Evolutionary conservation across 768 basidiomycete genomes (phyloP), one percentile per base, ranked within the genome.

Genomic region (Leccinellum albellum): DNA sequence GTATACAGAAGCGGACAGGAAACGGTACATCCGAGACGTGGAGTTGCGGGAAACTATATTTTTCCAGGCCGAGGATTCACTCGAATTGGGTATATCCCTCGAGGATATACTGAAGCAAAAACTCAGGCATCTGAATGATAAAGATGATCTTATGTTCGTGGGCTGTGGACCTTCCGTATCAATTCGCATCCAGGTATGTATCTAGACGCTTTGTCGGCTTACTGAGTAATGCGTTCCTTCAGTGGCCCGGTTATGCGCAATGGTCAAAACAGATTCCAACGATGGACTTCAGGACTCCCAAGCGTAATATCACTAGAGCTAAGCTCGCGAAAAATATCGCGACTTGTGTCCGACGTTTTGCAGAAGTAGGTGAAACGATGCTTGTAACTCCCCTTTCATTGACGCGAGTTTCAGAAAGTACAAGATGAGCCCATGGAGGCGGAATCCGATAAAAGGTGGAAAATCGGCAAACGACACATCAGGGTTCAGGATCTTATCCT

Each of bases 231-330:
- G 33, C 24, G 2, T 44, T 55, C 56, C 21, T 58, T 17, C 58
- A 91, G 89, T 91, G 89, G 89, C 88, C 88, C 5, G 88, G 89
- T 1, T 91, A 91, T 62, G 75, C 82, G 29, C 79, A 82, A 47
- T 91, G 88, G 88, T 87, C 85, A 55, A 80, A 87, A 54, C 89
- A 91, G 67, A 91, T 91, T 58, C 89, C 89, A 8, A 91, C 89
- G 1, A 83, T 84, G 69, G 89, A 91, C 70, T 91, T 90, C 68
- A 80, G 82, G 37, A 89, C 82, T 60, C 88, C 89, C 0, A 89
- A 88, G 37, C 81, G 86, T 6, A 88, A 86, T 3, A 89, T 91
- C 62, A 91, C 89, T 1, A 79, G 81, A 52, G 80, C 82, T 20
- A 91, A 91, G 66, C 77, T 91, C 15, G 89, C 87, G 0, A 89